Percentiles rank a stretch among this genome's conserved stretches.
phyloP scores from a whole-genome alignment of 805 yeast genomes.

The Yarrowia divulgata region DNA sequence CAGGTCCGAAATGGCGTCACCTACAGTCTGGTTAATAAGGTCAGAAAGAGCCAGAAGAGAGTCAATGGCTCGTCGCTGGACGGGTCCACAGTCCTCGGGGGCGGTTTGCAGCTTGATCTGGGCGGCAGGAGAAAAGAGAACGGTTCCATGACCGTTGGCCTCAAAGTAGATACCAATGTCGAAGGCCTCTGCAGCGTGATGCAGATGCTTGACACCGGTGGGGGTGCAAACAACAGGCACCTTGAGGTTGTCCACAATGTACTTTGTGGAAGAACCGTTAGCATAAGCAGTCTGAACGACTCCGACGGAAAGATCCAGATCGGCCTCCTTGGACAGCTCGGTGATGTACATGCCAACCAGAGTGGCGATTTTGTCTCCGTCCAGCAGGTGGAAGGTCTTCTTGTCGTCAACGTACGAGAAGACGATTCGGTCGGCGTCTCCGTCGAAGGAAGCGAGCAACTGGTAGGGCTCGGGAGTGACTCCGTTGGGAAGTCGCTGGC shows the following conservation, averaged over 20 bases:
- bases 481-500: constrained; percentile 76
- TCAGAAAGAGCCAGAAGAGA: constrained; percentile 67
- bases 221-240: constrained; percentile 88
- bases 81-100: constrained; percentile 53
- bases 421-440: constrained; percentile 95
- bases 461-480: constrained; percentile 56
- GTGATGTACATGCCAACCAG: constrained; percentile 73
- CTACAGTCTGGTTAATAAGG: constrained; percentile 95
- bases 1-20: constrained; percentile 95
- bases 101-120: constrained; percentile 52
- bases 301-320: constrained; percentile 61
- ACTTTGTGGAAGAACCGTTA: constrained; percentile 87
- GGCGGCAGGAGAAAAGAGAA: constrained; percentile 70
- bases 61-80: constrained; percentile 59
- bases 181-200: constrained; percentile 84
- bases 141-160: constrained; percentile 99
- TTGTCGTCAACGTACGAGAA: constrained; percentile 59
- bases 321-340: constrained; percentile 57
- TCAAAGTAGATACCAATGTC: constrained; percentile 96
- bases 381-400: constrained; percentile 57
- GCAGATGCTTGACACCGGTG: constrained; percentile 96
- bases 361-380: constrained; percentile 94
- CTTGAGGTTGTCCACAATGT: constrained; percentile 63
- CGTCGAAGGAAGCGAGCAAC: constrained; percentile 87
- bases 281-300: constrained; percentile 98